These are phyloP conservation scores for Diaporthe helianthi DNA, from an alignment of 2,329 filamentous ascomycete genomes.

Conservation along the genomic window DNA sequence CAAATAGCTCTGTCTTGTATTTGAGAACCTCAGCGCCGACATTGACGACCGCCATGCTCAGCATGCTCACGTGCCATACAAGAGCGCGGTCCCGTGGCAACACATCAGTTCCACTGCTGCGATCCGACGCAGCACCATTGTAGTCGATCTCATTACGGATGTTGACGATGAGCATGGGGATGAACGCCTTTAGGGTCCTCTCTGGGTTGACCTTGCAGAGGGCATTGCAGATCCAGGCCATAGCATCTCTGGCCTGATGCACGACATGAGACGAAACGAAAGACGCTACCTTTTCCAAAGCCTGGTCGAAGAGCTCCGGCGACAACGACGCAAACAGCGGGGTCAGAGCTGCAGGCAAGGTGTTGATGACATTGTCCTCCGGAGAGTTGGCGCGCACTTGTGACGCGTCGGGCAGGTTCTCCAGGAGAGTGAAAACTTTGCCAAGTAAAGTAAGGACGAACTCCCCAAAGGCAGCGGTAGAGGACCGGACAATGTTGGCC, in stretches of 20 bases:
- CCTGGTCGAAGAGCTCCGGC: conserved; percentile 90
- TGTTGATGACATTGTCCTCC: conserved; percentile 97
- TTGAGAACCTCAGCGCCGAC: conserved; percentile 89
- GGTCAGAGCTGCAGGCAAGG: conserved; percentile 87
- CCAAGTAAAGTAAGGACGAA: conserved; percentile 91
- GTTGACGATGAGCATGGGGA: conserved; percentile 88
- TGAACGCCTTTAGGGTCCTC: conserved; percentile 88
- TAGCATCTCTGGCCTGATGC: conserved; percentile 94
- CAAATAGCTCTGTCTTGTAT: conserved; percentile 87
- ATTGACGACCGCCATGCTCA: conserved; percentile 98
- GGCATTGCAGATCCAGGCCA: conserved; percentile 98
- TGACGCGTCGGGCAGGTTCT: conserved; percentile 92
- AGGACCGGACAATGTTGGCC: conserved; percentile 86
- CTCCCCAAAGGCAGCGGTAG: conserved; percentile 91
- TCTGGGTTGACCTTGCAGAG: conserved; percentile 95
- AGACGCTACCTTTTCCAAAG: conserved; percentile 87
- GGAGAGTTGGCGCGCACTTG: conserved; percentile 88
- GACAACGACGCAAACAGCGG: conserved; percentile 91
- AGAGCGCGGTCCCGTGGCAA: conserved; percentile 89
- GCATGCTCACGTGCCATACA: conserved; percentile 92
- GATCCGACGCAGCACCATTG: conserved; percentile 92
- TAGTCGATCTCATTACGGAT: conserved; percentile 97
- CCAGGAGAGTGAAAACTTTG: conserved; percentile 92
- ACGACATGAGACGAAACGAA: conserved; percentile 96
- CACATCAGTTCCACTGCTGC: conserved; percentile 92